Conservation (phyloP, 176 grass and related monocot species). For the Stipa capillata region DNA sequence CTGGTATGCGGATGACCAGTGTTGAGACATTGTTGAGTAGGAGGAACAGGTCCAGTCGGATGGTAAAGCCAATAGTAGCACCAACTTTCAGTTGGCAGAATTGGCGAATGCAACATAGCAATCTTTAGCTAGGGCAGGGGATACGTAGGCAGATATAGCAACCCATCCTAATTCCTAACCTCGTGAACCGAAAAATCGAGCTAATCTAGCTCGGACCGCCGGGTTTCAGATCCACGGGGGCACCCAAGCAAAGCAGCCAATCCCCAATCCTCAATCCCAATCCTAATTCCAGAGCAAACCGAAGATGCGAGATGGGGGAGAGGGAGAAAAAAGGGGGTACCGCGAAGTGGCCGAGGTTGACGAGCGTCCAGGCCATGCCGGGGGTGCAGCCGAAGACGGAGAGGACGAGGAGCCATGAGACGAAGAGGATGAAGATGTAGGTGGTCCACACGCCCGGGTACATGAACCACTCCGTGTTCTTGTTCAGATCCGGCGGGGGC, state of each 20-base stretch:
- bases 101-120: background rate
- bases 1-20: background rate
- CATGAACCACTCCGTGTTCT: constrained; percentile 99
- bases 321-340: background rate
- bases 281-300: background rate
- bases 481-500: constrained; percentile 83
- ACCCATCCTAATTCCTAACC: background rate
- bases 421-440: constrained; percentile 94
- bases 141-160: background rate
- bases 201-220: background rate
- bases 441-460: constrained; percentile 95
- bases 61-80: background rate
- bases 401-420: constrained; percentile 87
- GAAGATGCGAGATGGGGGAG: background rate
- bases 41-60: background rate
- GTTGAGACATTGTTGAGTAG: background rate
- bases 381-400: constrained; percentile 67
- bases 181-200: background rate
- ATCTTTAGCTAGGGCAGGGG: background rate
- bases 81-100: background rate
- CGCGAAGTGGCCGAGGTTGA: constrained; percentile 79
- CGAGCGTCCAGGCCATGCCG: constrained; percentile 76
- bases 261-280: too few species aligned
- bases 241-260: background rate
- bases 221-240: background rate